Percentiles rank a stretch among this genome's conserved stretches.
Conservation (phyloP, 176 grass and related monocot genomes). For the Saccharum officinarum region DNA sequence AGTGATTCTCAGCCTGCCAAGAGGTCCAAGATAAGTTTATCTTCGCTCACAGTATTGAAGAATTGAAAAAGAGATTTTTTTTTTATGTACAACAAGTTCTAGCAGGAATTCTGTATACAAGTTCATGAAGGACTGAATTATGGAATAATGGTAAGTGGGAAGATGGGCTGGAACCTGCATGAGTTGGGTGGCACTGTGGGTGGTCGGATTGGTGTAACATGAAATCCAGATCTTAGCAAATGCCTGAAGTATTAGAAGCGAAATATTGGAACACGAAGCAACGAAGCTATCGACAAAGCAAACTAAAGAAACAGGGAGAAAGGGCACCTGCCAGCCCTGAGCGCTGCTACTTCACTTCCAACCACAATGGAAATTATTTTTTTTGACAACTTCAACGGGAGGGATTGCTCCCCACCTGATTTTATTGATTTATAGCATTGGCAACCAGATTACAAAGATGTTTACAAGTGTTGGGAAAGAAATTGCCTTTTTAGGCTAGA, state of each 20-base stretch:
- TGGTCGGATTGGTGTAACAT: slow-evolving; percentile 87
- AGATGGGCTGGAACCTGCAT: slow-evolving; percentile 51
- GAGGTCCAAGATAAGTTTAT: slow-evolving; percentile 1
- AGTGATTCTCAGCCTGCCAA: slow-evolving; percentile 78
- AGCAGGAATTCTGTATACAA: not conserved
- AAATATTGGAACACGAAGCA: slow-evolving; percentile 11
- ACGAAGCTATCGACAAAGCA: slow-evolving; percentile 1
- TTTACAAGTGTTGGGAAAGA: too few relatives aligned
- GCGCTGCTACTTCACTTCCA: slow-evolving; percentile 75
- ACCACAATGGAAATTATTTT: slow-evolving; percentile 94
- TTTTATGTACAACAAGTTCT: not conserved
- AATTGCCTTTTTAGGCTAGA: too few relatives aligned
- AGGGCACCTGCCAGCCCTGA: slow-evolving; percentile 80
- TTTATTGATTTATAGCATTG: too few relatives aligned
- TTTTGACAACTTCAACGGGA: too few relatives aligned
- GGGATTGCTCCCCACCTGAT: too few relatives aligned
- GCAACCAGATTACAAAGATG: too few relatives aligned
- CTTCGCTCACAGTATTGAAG: not conserved
- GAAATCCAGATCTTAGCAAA: slow-evolving; percentile 90
- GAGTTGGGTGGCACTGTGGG: slow-evolving; percentile 89
- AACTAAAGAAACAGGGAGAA: not conserved
- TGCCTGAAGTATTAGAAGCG: slow-evolving; percentile 50
- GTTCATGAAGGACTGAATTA: not conserved
- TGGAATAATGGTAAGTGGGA: not conserved
- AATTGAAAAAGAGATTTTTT: not conserved